Percentiles rank a stretch among this genome's conserved stretches.
Evolutionary conservation across 371 early-diverging fungal genomes (phyloP).

Genomic region (Caulochytrium protostelioides): DNA sequence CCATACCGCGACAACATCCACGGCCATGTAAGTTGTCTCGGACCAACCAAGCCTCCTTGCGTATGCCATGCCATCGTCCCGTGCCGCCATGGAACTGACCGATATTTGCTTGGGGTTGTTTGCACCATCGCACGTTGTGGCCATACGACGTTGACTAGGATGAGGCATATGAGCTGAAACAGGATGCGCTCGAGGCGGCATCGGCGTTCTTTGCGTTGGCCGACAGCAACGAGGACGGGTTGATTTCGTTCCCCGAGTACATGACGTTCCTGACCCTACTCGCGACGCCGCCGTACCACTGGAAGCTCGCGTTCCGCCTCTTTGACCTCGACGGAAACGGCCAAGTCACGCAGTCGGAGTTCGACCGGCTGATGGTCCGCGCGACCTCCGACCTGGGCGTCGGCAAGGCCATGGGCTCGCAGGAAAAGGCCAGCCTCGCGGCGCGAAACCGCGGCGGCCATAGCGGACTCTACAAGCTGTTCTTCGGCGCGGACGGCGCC

Average conservation of each 20-base stretch:
- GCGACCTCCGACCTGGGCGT: neutral
- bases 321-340: slow-evolving; percentile 13
- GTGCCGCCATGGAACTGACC: neutral
- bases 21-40: neutral
- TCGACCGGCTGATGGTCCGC: slow-evolving; percentile 9
- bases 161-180: too few species aligned
- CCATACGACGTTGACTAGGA: too few species aligned
- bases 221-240: slow-evolving; percentile 15
- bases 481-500: slow-evolving; percentile 10
- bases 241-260: slow-evolving; percentile 15
- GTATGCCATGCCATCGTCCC: neutral
- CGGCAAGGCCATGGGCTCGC: slow-evolving; percentile 1
- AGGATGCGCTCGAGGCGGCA: too few species aligned
- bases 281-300: slow-evolving; percentile 7
- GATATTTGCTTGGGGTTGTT: too few species aligned
- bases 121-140: too few species aligned
- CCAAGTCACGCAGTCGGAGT: slow-evolving; percentile 9
- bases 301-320: slow-evolving; percentile 7
- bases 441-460: too few species aligned
- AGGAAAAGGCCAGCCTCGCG: slow-evolving; percentile 2
- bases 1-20: slow-evolving; percentile 9
- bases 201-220: slow-evolving; percentile 11
- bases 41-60: neutral
- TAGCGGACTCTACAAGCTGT: slow-evolving; percentile 5
- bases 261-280: slow-evolving; percentile 12